phyloP scores from a whole-genome alignment of 2,329 filamentous ascomycete species.

The Dissoconium aciculare region DNA sequence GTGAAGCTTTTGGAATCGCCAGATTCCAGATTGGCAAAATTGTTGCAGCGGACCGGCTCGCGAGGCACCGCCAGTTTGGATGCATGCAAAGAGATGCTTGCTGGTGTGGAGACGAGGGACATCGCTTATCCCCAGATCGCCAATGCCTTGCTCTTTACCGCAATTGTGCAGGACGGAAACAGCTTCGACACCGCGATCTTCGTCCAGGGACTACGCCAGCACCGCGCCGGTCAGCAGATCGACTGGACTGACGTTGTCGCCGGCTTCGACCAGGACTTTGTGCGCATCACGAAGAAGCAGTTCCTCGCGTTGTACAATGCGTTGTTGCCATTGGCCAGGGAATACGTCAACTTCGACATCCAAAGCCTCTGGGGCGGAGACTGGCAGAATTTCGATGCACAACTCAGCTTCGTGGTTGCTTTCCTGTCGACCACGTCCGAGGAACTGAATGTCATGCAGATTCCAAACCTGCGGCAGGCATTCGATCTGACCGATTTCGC shows the following conservation, averaged over 20 bases:
- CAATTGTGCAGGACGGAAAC: constrained; percentile 45
- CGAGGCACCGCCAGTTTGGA: constrained; percentile 65
- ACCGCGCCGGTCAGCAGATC: constrained; percentile 40
- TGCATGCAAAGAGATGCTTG: constrained; percentile 45
- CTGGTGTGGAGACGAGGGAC: constrained; percentile 43
- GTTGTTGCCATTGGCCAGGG: constrained; percentile 54
- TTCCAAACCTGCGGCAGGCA: constrained; percentile 64
- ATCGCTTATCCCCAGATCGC: constrained; percentile 73
- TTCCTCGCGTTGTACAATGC: constrained; percentile 72
- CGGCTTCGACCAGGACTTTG: constrained; percentile 63
- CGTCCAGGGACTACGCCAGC: constrained; percentile 42
- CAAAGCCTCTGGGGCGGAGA: constrained; percentile 75
- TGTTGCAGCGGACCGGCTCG: constrained; percentile 59
- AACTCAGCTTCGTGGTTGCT: constrained; percentile 83
- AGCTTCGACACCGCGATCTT: constrained; percentile 54
- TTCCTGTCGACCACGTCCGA: constrained; percentile 63
- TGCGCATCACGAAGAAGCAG: constrained; percentile 62
- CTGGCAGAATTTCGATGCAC: constrained; percentile 76
- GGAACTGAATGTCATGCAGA: constrained; percentile 68
- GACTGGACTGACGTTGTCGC: constrained; percentile 58
- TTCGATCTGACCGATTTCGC: constrained; percentile 54
- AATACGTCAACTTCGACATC: constrained; percentile 57
- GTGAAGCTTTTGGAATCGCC: constrained; percentile 47
- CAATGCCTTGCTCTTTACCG: constrained; percentile 58
- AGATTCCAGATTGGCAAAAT: constrained; percentile 44